Percentiles rank a stretch among this genome's conserved stretches.
These are phyloP conservation scores for Saccharomycopsis oosterbeekiorum DNA, from an alignment of 805 yeast species.

Conservation along the genomic window DNA sequence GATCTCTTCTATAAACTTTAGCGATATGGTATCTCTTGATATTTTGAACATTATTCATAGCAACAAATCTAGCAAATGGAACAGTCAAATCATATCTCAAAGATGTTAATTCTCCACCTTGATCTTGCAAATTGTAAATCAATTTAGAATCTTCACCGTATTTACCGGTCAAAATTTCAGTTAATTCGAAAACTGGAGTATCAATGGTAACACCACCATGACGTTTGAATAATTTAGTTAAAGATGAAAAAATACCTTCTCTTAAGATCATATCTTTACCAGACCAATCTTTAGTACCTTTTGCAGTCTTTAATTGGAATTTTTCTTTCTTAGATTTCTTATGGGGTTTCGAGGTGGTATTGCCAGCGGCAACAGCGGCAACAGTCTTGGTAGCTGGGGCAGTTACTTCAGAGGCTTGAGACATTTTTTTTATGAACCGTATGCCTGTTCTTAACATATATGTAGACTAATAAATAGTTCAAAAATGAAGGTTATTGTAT, in stretches of 20 bases:
- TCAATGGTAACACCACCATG: conserved; percentile 99
- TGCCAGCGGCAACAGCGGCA: conserved; percentile 19
- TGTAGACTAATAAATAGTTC: neutral
- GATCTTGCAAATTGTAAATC: conserved; percentile 93
- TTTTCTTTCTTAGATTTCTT: conserved; percentile 36
- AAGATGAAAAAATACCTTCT: conserved; percentile 69
- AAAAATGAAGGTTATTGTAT: neutral
- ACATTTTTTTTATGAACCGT: conserved; percentile 11
- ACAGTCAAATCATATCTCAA: conserved; percentile 95
- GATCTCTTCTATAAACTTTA: conserved; percentile 97
- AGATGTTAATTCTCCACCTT: conserved; percentile 96
- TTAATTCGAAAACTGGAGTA: conserved; percentile 94
- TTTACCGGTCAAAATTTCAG: conserved; percentile 93
- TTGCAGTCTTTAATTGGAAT: conserved; percentile 85
- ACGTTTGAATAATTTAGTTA: conserved; percentile 71
- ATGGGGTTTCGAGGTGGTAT: conserved; percentile 18
- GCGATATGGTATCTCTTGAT: conserved; percentile 97
- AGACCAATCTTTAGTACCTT: conserved; percentile 98
- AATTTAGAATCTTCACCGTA: conserved; percentile 98
- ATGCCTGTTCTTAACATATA: neutral
- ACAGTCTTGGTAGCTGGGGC: conserved; percentile 2
- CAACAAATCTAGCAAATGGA: conserved; percentile 95
- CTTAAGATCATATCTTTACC: conserved; percentile 95
- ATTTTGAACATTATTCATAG: conserved; percentile 82
- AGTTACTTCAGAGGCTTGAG: conserved; percentile 6